Evolutionary conservation across 352 stramenopile genomes (phyloP).

Genomic region (Phytophthora lateralis): DNA sequence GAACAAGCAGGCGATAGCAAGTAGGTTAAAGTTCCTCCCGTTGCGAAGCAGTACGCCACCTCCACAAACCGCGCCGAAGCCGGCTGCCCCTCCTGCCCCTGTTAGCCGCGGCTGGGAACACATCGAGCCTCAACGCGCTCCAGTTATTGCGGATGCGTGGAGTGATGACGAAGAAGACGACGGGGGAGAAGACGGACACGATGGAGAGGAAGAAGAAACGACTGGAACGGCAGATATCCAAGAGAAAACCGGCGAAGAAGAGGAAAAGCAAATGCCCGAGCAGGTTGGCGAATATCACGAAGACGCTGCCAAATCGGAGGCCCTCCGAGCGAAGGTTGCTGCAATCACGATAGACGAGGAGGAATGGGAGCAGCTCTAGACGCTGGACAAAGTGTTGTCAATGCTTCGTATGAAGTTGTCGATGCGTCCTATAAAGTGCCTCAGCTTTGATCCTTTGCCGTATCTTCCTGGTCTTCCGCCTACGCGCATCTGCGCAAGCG

Average conservation of each 20-base stretch:
- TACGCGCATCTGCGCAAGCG: not conserved
- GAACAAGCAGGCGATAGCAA: slow-evolving; percentile 35
- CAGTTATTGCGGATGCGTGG: slow-evolving; percentile 70
- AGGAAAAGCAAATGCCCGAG: slow-evolving; percentile 11
- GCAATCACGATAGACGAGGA: slow-evolving; percentile 35
- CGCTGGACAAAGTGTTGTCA: slow-evolving; percentile 1
- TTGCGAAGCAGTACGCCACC: slow-evolving; percentile 40
- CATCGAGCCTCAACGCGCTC: slow-evolving; percentile 50
- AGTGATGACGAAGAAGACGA: slow-evolving; percentile 67
- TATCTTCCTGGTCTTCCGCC: not conserved
- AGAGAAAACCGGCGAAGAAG: slow-evolving; percentile 17
- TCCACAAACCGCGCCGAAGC: slow-evolving; percentile 20
- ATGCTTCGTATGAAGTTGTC: not conserved
- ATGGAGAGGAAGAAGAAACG: slow-evolving; percentile 29
- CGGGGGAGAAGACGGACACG: slow-evolving; percentile 7
- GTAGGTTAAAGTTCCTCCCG: slow-evolving; percentile 63
- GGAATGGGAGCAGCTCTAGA: slow-evolving; percentile 30
- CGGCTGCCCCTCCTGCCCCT: slow-evolving; percentile 32
- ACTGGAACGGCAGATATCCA: slow-evolving; percentile 12
- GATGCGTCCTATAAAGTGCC: not conserved
- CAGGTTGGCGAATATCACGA: slow-evolving; percentile 7
- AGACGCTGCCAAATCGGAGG: slow-evolving; percentile 9
- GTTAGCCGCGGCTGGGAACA: slow-evolving; percentile 77
- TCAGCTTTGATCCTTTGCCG: not conserved
- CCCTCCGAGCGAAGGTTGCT: slow-evolving; percentile 32